Conservation (phyloP, 768 basidiomycete genomes). For the Mycena vulgaris region DNA sequence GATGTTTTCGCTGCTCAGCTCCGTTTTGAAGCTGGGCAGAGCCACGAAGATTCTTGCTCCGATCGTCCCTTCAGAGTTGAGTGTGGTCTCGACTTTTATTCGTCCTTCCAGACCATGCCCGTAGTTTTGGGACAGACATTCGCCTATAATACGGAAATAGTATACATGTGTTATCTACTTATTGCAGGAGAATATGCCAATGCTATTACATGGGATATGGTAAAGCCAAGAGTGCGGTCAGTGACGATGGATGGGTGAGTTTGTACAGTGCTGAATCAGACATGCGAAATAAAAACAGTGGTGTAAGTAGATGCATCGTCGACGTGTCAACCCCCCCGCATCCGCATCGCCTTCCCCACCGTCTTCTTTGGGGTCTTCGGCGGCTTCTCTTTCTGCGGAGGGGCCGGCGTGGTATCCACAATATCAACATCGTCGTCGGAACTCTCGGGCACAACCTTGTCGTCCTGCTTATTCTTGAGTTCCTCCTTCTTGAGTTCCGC, state of each 20-base stretch:
- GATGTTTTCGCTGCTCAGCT: conserved; percentile 59
- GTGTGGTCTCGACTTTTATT: conserved; percentile 47
- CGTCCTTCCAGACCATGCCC: conserved; percentile 57
- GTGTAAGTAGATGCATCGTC: conserved; percentile 4
- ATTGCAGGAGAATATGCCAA: neutral
- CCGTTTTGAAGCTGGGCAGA: conserved; percentile 73
- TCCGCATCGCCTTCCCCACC: conserved; percentile 16
- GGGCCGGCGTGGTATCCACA: conserved; percentile 50
- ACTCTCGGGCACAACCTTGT: conserved; percentile 47
- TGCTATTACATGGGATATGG: neutral
- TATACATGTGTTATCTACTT: conserved; percentile 18
- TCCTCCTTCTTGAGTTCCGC: conserved; percentile 52
- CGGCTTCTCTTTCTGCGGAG: conserved; percentile 9
- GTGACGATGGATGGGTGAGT: conserved; percentile 12
- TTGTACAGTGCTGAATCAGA: neutral
- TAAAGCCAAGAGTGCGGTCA: neutral
- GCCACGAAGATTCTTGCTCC: conserved; percentile 57
- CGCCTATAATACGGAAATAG: neutral
- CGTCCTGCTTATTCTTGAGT: conserved; percentile 42
- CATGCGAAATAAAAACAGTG: conserved; percentile 2
- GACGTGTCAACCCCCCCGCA: conserved; percentile 13
- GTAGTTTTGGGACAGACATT: conserved; percentile 74
- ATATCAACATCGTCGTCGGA: conserved; percentile 63
- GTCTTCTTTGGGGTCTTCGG: neutral
- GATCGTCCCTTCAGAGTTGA: conserved; percentile 78